Base-by-base conservation (phyloP, 2,329 filamentous ascomycete genomes). In the Colletotrichum tropicale region DNA sequence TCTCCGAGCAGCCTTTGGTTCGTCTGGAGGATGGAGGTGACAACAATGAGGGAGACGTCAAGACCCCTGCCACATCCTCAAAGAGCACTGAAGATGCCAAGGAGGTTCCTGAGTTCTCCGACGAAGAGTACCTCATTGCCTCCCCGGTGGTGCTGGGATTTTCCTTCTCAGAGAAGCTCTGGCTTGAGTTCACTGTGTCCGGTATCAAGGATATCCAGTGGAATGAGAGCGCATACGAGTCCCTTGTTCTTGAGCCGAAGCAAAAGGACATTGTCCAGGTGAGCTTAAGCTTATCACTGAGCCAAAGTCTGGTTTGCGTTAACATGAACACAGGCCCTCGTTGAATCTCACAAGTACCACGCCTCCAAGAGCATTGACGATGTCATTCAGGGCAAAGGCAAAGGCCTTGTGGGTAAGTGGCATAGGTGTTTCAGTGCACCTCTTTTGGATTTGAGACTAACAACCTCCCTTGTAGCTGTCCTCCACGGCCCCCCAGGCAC, bases 61-160 rank as follows among this genome's bases (percentile, higher is more conserved):
- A 56, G 79, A 83, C 79, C 15, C 74, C 69, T 8, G 15, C 21
- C 10, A 32, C 34, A 9, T 78, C 16, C 16, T 70, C 64, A 5
- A 48, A 71, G 6, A 81, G 83, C n/a, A 76, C 80, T 3, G 78
- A 80, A 32, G 81, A 83, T 62, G 78, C 85, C 52, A 84, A 84
- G 70, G 78, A 79, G 18, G 77, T 82, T 4, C 89, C 89, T 2
- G 87, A 90, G 24, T 96, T 97, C 82, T 94, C 90, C 0, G 94
- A 97, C 65, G 95, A 98, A 77, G 94, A 98, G 79, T 93, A 97
- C 28, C 87, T 98, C 8, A 93, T 98, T 65, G 93, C 95, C 3
- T 96, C 94, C 3, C 94, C 96, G 0, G 93, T 98, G 1, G 94
- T 98, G 1, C 89, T 98, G 3, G 96, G 96, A 0, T 98, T 98